Percentiles rank a stretch among this genome's conserved stretches.
Conservation (phyloP, 345 rosid species). For the Populus davidiana region DNA sequence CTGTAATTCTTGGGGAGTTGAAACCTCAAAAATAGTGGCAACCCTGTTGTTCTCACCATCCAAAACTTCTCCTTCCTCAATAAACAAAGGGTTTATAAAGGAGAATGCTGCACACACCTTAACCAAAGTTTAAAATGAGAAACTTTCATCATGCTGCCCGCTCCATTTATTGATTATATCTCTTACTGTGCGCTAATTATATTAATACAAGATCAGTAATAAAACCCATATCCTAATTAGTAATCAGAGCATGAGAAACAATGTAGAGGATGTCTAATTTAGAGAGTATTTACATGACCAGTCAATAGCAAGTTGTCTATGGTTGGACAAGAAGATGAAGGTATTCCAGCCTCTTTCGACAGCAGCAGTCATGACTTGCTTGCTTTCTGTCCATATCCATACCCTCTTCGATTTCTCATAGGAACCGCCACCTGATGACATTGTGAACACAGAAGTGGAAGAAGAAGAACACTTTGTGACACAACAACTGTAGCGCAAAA, state of each 20-base stretch:
- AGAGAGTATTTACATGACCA: conserved; percentile 62
- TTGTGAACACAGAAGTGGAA: conserved; percentile 3
- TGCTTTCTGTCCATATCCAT: conserved; percentile 78
- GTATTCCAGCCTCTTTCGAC: conserved; percentile 94
- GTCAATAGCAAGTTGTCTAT: conserved; percentile 49
- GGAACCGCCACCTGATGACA: conserved; percentile 12
- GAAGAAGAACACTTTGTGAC: conserved; percentile 35
- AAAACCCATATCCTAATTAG: background rate
- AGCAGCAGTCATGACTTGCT: conserved; percentile 72
- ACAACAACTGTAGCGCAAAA: conserved; percentile 9
- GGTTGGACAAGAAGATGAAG: conserved; percentile 50
- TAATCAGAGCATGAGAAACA: background rate
- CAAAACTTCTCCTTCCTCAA: conserved; percentile 45
- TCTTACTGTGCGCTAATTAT: too few relatives aligned
- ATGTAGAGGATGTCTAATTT: background rate
- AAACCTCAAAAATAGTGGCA: conserved; percentile 53
- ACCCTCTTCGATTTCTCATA: conserved; percentile 53
- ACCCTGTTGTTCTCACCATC: conserved; percentile 41
- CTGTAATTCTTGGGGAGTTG: conserved; percentile 58
- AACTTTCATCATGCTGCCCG: too few relatives aligned
- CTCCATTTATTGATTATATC: too few relatives aligned
- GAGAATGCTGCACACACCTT: conserved; percentile 57
- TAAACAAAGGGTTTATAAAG: conserved; percentile 55
- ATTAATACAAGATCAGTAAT: background rate
- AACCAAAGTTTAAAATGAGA: conserved; percentile 4